Evolutionary conservation across 1,284 basidiomycete species (phyloP), one percentile per base, ranked within the genome.

Genomic region (Sutorius eximius): DNA sequence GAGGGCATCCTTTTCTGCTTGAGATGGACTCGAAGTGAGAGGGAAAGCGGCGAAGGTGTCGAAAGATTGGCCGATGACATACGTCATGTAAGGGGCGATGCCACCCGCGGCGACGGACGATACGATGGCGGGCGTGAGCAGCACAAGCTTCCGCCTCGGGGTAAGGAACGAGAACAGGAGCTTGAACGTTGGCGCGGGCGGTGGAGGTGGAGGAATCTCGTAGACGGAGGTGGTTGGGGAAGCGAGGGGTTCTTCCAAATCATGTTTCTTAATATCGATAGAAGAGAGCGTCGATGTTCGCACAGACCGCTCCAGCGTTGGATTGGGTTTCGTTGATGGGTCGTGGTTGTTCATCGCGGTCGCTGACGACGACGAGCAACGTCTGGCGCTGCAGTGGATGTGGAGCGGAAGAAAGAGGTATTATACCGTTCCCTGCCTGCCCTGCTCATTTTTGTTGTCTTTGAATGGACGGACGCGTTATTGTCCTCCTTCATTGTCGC

Each of bases 1-100:
- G 11, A 95, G 78, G 5, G 73, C 67, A 46, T 79, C 67, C 60
- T 85, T 83, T 59, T 74, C 82, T 46, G 70, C 66, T 51, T 78
- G 71, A 3, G 79, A 71, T 9, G 77, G 79, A 55, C 74, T 74
- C 45, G 74, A 74, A 57, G 67, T 73, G 55, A 77, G 71, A n/a
- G 80, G 80, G 63, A 83, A 86, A 0, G 76, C 73, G 45, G 71
- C 82, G 74, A 97, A 95, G 0, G 87, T 80, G 62, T 91, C 82
- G 75, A 98, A 97, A 6, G 87, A 85, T 51, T 89, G 81, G 30
- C 96, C 95, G 59, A 98, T 78, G 59, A 96, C 83, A 51, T 85
- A 81, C 7, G 96, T 95, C 94, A 98, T 98, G 77, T 91, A 91
- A 1, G 96, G 93, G 0, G 91, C 93, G 36, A 98, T 79, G 36